Evolutionary conservation across 768 basidiomycete genomes (phyloP), one percentile per base, ranked within the genome.

Genomic region (Serendipita sp.): DNA sequence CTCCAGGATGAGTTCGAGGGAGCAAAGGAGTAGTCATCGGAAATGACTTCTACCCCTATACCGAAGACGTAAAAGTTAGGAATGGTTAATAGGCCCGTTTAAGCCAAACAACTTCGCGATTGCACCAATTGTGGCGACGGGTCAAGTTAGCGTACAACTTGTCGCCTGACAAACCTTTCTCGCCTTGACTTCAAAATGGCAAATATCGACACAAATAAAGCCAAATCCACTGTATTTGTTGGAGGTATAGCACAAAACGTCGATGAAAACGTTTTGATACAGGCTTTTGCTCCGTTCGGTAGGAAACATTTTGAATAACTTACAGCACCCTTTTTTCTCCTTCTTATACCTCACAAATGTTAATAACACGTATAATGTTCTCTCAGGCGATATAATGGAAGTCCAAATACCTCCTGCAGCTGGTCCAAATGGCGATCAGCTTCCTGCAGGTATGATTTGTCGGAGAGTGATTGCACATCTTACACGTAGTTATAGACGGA

Each of bases 281-380:
- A 93, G 66, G 77, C 77, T 22, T 97, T 97, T 74, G 81, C 86
- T 22, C 83, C 88, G 3, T 97, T 98, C 72, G 94, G 94, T 91
- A 69, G 61, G 83, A n/a, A n/a, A 67, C 42, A 14, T 38, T 38
- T 38, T 14, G 34, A 14, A 38, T 38, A 38, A 38, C 14, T 38
- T 24, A 4, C 41, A 11, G 53, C n/a, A 43, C 20, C 53, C 24
- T 53, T n/a, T 14, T 48, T 65, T 43, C 64, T 63, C 50, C 51
- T 58, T 61, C n/a, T 14, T 11, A 28, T 62, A 1, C 22, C 22
- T 60, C 30, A 22, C 51, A 48, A 43, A 42, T 26, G 24, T 62
- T 42, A 13, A 65, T 58, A 31, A 41, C 7, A 53, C 22, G 56
- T 51, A 34, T 42, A 33, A 28, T 38, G 14, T 28, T 24, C 28